phyloP scores from a whole-genome alignment of 805 yeast species.

The Starmerella tilneyi region DNA sequence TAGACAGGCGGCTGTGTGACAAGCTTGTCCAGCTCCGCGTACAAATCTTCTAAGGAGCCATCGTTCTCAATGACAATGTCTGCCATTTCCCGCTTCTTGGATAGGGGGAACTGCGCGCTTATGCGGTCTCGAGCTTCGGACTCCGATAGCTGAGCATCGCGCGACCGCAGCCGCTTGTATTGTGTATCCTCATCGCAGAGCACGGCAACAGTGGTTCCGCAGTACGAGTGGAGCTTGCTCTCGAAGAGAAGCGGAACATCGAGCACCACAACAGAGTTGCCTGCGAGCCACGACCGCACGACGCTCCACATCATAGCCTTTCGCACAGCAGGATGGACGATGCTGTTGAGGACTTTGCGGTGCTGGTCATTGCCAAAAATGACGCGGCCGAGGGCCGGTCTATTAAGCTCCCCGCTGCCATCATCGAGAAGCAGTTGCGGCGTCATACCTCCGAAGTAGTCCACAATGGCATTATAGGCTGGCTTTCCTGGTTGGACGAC shows the following conservation, averaged over 20 bases:
- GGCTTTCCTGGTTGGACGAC: slow-evolving; percentile 71
- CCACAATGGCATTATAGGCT: slow-evolving; percentile 59
- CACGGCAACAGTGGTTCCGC: slow-evolving; percentile 64
- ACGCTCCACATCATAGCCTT: slow-evolving; percentile 52
- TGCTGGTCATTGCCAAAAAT: slow-evolving; percentile 63
- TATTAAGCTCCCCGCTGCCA: slow-evolving; percentile 41
- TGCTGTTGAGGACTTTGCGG: slow-evolving; percentile 50
- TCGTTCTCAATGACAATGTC: slow-evolving; percentile 61
- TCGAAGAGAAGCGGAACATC: slow-evolving; percentile 92
- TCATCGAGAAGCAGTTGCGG: slow-evolving; percentile 40
- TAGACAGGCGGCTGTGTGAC: slow-evolving; percentile 27
- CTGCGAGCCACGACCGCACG: slow-evolving; percentile 45
- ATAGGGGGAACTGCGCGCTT: slow-evolving; percentile 60
- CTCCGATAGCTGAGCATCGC: slow-evolving; percentile 57
- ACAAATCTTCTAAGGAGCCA: slow-evolving; percentile 37
- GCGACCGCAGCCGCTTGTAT: slow-evolving; percentile 45
- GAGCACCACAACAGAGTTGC: slow-evolving; percentile 53
- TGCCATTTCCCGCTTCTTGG: slow-evolving; percentile 46
- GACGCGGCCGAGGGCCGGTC: slow-evolving; percentile 64
- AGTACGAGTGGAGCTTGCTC: slow-evolving; percentile 54
- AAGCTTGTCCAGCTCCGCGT: slow-evolving; percentile 36
- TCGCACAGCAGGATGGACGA: slow-evolving; percentile 83
- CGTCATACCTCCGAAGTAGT: slow-evolving; percentile 46
- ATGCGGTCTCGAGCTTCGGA: slow-evolving; percentile 68
- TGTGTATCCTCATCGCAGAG: slow-evolving; percentile 52